These are phyloP conservation scores for Ajuga chamaepitys DNA, from an alignment of 257 asterid species.

Conservation along the genomic window DNA sequence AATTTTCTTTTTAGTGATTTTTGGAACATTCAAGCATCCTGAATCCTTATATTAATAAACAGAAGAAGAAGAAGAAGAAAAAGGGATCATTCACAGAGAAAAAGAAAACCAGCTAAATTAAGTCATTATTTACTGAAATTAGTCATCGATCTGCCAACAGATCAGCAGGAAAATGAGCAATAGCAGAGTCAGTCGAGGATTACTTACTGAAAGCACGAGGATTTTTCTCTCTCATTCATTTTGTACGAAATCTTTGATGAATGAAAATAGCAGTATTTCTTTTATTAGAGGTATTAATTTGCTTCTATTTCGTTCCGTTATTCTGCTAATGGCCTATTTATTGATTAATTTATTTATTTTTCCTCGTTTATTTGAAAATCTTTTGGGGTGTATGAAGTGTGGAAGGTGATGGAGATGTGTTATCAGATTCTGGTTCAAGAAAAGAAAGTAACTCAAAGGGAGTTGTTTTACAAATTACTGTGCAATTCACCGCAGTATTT, in stretches of 20 bases:
- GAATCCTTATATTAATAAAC: background rate
- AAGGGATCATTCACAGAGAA: background rate
- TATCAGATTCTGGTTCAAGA: slow-evolving; percentile 61
- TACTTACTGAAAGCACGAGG: slow-evolving; percentile 53
- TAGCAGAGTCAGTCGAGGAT: slow-evolving; percentile 63
- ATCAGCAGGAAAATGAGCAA: slow-evolving; percentile 62
- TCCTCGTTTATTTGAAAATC: background rate
- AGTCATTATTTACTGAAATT: background rate
- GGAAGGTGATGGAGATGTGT: slow-evolving; percentile 96
- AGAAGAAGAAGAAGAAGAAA: too few relatives aligned
- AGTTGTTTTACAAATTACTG: slow-evolving; percentile 76
- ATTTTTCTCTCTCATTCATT: slow-evolving; percentile 70
- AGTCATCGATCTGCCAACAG: slow-evolving; percentile 24
- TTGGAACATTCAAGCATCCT: background rate
- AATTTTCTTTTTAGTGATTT: background rate
- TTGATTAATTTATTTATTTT: background rate
- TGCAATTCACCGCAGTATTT: slow-evolving; percentile 73
- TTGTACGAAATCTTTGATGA: slow-evolving; percentile 61
- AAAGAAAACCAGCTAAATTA: background rate
- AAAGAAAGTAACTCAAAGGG: slow-evolving; percentile 90
- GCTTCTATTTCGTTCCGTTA: background rate
- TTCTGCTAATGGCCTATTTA: background rate
- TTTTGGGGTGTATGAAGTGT: slow-evolving; percentile 35
- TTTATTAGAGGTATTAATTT: slow-evolving; percentile 59
- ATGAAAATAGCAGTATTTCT: slow-evolving; percentile 55